phyloP scores from a whole-genome alignment of 2,329 filamentous ascomycete species.

The Diaporthe nobilis region DNA sequence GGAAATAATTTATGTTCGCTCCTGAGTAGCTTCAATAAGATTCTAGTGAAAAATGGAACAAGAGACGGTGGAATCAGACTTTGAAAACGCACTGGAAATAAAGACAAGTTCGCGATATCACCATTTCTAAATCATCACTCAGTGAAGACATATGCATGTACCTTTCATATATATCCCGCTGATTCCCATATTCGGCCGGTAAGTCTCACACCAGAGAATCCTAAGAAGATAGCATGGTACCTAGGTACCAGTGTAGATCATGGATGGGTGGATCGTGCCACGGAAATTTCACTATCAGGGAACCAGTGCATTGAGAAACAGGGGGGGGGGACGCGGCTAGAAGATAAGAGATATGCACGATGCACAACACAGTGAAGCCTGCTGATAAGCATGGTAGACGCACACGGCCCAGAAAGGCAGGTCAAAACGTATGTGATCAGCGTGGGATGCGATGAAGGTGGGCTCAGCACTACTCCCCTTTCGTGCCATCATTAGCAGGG shows the following conservation, averaged over 20 bases:
- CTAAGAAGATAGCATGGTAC: no score
- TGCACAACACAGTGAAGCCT: not conserved
- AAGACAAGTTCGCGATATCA: not conserved
- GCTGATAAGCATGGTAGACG: not conserved
- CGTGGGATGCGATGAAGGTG: not conserved
- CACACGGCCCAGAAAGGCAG: conserved; percentile 13
- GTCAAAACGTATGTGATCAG: conserved; percentile 6
- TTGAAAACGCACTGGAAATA: not conserved
- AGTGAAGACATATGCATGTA: not conserved
- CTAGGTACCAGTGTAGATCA: not conserved
- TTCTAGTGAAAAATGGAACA: not conserved
- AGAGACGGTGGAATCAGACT: not conserved
- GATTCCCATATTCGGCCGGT: not conserved
- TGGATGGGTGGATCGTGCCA: no score
- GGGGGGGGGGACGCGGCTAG: not conserved
- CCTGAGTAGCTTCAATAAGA: not conserved
- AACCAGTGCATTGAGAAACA: no score
- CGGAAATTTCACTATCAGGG: not conserved
- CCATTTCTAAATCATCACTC: not conserved
- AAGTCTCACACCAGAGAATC: not conserved
- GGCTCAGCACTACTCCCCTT: not conserved
- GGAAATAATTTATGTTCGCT: no score
- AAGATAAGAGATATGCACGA: conserved; percentile 27
- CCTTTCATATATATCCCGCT: not conserved
- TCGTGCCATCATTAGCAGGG: not conserved